phyloP scores from a whole-genome alignment of 768 basidiomycete genomes.

The Exidia glandulosa region DNA sequence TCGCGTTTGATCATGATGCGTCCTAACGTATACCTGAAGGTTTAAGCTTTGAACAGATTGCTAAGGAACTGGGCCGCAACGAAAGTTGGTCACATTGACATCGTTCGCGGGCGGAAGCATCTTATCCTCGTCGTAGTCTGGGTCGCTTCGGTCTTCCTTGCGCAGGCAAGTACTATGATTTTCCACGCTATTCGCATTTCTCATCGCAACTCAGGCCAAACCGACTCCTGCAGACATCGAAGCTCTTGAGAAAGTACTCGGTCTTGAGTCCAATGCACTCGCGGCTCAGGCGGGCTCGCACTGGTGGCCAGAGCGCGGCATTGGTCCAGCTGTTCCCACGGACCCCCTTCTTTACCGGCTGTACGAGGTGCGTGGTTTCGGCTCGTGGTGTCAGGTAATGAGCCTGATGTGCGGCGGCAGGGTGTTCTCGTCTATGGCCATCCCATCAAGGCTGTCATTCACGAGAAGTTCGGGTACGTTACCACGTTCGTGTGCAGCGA shows the following conservation, averaged over 20 bases:
- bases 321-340: constrained; percentile 60
- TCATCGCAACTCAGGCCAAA: too few relatives aligned
- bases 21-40: constrained; percentile 37
- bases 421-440: constrained; percentile 67
- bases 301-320: constrained; percentile 67
- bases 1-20: too few relatives aligned
- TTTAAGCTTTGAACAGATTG: constrained; percentile 60
- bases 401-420: constrained; percentile 27
- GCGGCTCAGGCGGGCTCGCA: constrained; percentile 41
- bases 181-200: too few relatives aligned
- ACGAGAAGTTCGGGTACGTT: constrained; percentile 47
- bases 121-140: too few relatives aligned
- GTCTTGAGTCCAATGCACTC: constrained; percentile 28
- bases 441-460: constrained; percentile 70
- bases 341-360: constrained; percentile 76
- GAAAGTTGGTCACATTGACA: too few relatives aligned
- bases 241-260: constrained; percentile 40
- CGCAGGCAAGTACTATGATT: too few relatives aligned
- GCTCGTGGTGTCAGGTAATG: not conserved
- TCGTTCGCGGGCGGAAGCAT: too few relatives aligned
- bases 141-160: constrained; percentile 75
- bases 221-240: constrained; percentile 47
- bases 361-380: constrained; percentile 47
- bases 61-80: constrained; percentile 51
- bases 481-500: not conserved